A percentile compares a stretch with the other conserved stretches of the same genome.
Evolutionary conservation across 2,329 filamentous ascomycete species (phyloP).

Genomic region (Dactylellina leptospora): DNA sequence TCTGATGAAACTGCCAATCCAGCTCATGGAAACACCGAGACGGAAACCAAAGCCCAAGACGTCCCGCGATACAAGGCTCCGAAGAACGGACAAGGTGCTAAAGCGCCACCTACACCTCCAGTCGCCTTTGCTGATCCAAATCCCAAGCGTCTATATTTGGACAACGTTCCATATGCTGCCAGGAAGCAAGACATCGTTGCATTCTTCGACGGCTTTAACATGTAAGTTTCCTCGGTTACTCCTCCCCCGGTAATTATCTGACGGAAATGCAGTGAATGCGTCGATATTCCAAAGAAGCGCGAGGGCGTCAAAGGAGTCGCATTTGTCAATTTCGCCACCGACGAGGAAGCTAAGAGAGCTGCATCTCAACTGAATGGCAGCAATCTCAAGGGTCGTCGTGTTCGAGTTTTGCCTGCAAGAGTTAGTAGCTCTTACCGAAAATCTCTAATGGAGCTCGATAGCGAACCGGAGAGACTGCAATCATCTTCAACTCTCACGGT

Average conservation of each 20-base stretch:
- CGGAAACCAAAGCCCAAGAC: conserved; percentile 1
- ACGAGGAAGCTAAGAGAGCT: conserved; percentile 34
- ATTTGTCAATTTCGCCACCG: conserved; percentile 28
- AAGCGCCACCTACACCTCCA: conserved; percentile 24
- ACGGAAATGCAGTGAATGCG: conserved; percentile 16
- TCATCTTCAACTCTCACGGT: not conserved
- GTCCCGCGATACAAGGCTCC: conserved; percentile 33
- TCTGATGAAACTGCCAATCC: not conserved
- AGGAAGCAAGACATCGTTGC: conserved; percentile 30
- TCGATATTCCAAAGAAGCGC: conserved; percentile 37
- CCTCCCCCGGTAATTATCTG: not conserved
- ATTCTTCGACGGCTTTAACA: conserved; percentile 39
- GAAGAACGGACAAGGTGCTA: conserved; percentile 23
- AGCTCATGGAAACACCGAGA: not conserved
- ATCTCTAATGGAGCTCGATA: conserved; percentile 14
- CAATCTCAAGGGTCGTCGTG: conserved; percentile 18
- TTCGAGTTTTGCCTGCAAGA: conserved; percentile 28
- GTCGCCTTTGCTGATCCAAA: conserved; percentile 2
- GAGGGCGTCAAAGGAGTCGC: conserved; percentile 26
- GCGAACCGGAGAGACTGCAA: not conserved
- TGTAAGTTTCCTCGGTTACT: conserved; percentile 24
- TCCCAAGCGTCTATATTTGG: conserved; percentile 37
- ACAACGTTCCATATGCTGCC: conserved; percentile 44
- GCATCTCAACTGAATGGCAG: conserved; percentile 25
- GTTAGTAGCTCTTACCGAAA: conserved; percentile 4